phyloP scores from a whole-genome alignment of 169 alveolate species.

The Cryptosporidium canis region DNA sequence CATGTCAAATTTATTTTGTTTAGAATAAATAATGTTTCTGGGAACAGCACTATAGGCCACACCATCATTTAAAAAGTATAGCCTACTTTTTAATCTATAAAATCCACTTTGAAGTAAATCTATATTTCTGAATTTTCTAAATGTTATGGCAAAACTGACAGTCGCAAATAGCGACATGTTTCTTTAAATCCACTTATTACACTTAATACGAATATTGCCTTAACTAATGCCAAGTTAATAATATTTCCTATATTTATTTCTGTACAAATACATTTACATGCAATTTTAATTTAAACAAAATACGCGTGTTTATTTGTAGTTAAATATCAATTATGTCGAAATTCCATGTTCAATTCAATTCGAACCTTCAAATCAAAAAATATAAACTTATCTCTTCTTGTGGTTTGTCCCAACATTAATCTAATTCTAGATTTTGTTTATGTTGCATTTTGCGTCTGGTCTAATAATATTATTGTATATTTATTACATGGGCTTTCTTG shows the following conservation, averaged over 20 bases:
- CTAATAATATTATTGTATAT: background rate
- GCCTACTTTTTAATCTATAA: slow-evolving; percentile 56
- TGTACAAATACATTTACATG: background rate
- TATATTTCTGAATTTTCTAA: slow-evolving; percentile 54
- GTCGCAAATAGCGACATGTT: slow-evolving; percentile 53
- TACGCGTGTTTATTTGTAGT: background rate
- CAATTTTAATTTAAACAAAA: background rate
- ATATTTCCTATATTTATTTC: background rate
- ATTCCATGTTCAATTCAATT: background rate
- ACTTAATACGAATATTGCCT: background rate
- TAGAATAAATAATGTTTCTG: slow-evolving; percentile 24
- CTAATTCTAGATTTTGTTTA: slow-evolving; percentile 8
- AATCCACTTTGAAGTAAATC: slow-evolving; percentile 65
- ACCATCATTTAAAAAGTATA: slow-evolving; percentile 43
- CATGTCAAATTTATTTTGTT: background rate
- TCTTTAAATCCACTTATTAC: background rate
- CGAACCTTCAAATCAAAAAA: background rate
- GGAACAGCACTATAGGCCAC: slow-evolving; percentile 39
- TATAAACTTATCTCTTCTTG: background rate
- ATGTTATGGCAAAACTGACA: slow-evolving; percentile 33
- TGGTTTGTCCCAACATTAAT: background rate
- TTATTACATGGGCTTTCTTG: background rate
- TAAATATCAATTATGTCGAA: background rate
- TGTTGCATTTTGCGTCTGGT: slow-evolving; percentile 32
- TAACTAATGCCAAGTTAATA: background rate